Conservation (phyloP, 2,329 filamentous ascomycete genomes). For the Fusarium veterinarium region DNA sequence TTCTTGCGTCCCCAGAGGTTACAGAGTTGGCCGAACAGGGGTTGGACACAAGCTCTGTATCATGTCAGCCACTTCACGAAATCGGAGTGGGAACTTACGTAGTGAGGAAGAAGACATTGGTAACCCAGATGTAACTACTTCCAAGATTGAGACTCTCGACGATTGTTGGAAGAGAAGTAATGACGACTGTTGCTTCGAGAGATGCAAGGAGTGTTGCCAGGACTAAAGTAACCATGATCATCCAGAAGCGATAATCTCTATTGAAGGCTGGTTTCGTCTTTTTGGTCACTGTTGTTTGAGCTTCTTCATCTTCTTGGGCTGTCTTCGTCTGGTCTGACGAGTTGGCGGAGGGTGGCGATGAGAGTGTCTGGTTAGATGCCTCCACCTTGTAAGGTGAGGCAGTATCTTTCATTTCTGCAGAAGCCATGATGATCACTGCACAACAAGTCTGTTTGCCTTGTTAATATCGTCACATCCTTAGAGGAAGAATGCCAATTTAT, state of each 20-base stretch:
- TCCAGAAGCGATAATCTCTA: constrained; percentile 43
- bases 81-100: not conserved
- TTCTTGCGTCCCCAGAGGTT: constrained; percentile 65
- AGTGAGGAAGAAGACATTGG: constrained; percentile 45
- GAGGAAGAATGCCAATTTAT: not conserved
- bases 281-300: not conserved
- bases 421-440: not conserved
- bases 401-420: not conserved
- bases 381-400: not conserved
- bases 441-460: too few species aligned
- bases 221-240: constrained; percentile 41
- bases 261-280: constrained; percentile 13
- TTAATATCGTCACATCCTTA: too few species aligned
- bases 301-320: not conserved
- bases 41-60: constrained; percentile 53
- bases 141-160: constrained; percentile 39
- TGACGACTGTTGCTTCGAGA: constrained; percentile 42
- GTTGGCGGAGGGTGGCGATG: not conserved
- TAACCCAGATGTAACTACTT: constrained; percentile 46
- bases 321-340: not conserved
- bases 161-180: constrained; percentile 45
- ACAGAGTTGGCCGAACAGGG: constrained; percentile 61
- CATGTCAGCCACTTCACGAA: not conserved
- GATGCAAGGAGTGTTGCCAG: constrained; percentile 37
- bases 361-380: not conserved